Conservation (phyloP, 2,329 filamentous ascomycete genomes). For the Alternaria solani region DNA sequence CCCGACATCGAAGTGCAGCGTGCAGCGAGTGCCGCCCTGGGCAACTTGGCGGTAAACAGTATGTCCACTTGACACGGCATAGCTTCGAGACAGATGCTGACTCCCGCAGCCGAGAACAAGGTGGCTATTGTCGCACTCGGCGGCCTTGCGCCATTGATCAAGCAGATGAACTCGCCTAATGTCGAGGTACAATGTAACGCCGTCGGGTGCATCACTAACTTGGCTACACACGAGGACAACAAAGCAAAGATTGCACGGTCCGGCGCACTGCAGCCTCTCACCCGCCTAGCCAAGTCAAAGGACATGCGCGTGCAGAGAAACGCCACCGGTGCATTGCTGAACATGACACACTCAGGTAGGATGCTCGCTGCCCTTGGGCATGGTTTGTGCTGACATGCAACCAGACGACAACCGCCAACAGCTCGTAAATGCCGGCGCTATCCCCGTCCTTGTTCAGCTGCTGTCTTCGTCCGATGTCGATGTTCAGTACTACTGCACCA, state of each 20-base stretch:
- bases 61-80: conserved; percentile 34
- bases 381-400: conserved; percentile 28
- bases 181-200: conserved; percentile 99
- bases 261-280: conserved; percentile 88
- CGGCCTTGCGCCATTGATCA: conserved; percentile 88
- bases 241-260: conserved; percentile 98
- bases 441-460: conserved; percentile 94
- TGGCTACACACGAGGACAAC: conserved; percentile 98
- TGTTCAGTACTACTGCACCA: conserved; percentile 99
- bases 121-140: conserved; percentile 93
- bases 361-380: neutral
- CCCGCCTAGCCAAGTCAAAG: conserved; percentile 91
- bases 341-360: conserved; percentile 99
- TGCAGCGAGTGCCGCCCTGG: conserved; percentile 92
- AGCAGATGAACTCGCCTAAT: conserved; percentile 97
- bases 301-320: conserved; percentile 99
- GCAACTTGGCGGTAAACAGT: conserved; percentile 98
- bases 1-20: conserved; percentile 96
- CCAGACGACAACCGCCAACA: conserved; percentile 96
- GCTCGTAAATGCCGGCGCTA: conserved; percentile 96
- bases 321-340: conserved; percentile 92
- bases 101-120: conserved; percentile 88
- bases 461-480: conserved; percentile 93
- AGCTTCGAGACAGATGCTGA: conserved; percentile 51
- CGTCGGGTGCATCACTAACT: conserved; percentile 97